Percentiles rank a stretch among this genome's conserved stretches.
These are phyloP conservation scores for Pestalotiopsis sp. DNA, from an alignment of 2,329 filamentous ascomycete species.

Conservation along the genomic window DNA sequence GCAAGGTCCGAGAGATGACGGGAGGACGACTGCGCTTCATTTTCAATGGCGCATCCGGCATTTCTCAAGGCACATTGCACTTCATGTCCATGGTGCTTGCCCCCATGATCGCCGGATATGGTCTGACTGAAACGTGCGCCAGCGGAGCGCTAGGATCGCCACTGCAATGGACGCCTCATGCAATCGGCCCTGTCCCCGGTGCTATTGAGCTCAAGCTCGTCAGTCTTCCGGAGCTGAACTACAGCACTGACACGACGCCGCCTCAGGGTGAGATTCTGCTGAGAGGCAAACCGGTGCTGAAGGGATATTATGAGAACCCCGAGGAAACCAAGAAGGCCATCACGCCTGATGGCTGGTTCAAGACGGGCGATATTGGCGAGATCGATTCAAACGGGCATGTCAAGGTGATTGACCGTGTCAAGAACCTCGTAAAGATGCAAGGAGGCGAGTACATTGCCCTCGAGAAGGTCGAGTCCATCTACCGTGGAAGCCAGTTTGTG, in stretches of 20 bases:
- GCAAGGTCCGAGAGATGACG: constrained; percentile 86
- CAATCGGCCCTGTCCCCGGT: constrained; percentile 77
- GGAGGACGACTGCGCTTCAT: constrained; percentile 86
- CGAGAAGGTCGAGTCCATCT: constrained; percentile 92
- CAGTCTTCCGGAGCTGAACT: constrained; percentile 85
- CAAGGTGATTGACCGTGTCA: constrained; percentile 90
- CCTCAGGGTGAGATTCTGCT: constrained; percentile 94
- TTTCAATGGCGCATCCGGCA: constrained; percentile 91
- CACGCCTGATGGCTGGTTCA: constrained; percentile 91
- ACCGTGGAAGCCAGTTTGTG: constrained; percentile 77
- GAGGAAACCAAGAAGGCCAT: constrained; percentile 80
- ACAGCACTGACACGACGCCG: constrained; percentile 70
- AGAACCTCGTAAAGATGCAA: constrained; percentile 95
- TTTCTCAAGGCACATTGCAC: constrained; percentile 81
- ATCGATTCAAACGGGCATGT: constrained; percentile 80
- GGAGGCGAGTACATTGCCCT: constrained; percentile 97
- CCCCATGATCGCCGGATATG: constrained; percentile 93
- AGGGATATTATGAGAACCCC: constrained; percentile 81
- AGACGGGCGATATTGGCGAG: constrained; percentile 93
- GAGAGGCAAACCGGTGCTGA: constrained; percentile 72
- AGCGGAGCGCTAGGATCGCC: constrained; percentile 84
- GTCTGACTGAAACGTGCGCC: constrained; percentile 88
- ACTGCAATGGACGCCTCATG: constrained; percentile 74
- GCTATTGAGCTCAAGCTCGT: constrained; percentile 89
- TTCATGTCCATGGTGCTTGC: constrained; percentile 92